A percentile compares a stretch with the other conserved stretches of the same genome.
These are phyloP conservation scores for Lithospermum erythrorhizon DNA, from an alignment of 257 asterid species.

Conservation along the genomic window DNA sequence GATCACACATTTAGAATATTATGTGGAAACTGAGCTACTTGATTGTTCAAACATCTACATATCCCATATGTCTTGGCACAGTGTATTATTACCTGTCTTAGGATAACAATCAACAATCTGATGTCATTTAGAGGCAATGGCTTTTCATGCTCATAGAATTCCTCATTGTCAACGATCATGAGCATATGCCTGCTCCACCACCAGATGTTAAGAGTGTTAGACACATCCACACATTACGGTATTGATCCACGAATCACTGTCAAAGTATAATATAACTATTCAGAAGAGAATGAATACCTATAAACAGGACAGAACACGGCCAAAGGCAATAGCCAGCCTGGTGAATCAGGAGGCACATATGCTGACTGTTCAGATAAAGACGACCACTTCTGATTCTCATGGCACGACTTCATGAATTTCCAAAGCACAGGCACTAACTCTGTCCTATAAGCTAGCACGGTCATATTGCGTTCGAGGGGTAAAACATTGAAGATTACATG, in stretches of 20 bases:
- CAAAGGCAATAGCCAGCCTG: slow-evolving; percentile 84
- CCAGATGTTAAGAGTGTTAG: slow-evolving; percentile 5
- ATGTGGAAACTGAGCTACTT: background rate
- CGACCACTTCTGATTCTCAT: slow-evolving; percentile 69
- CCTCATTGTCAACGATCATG: slow-evolving; percentile 86
- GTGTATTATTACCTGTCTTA: slow-evolving; percentile 62
- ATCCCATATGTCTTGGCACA: background rate
- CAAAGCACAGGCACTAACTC: slow-evolving; percentile 78
- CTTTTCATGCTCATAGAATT: slow-evolving; percentile 91
- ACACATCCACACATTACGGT: slow-evolving; percentile 11
- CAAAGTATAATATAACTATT: slow-evolving; percentile 5
- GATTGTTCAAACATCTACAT: background rate
- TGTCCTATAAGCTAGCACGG: slow-evolving; percentile 86
- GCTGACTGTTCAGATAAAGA: slow-evolving; percentile 55
- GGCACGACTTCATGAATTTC: slow-evolving; percentile 81
- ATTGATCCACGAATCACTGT: slow-evolving; percentile 12
- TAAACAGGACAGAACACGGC: slow-evolving; percentile 94
- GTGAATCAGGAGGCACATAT: slow-evolving; percentile 55
- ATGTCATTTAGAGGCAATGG: slow-evolving; percentile 77
- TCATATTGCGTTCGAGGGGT: slow-evolving; percentile 81
- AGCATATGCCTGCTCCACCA: slow-evolving; percentile 80
- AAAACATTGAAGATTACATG: slow-evolving; percentile 66
- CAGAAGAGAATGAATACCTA: slow-evolving; percentile 46
- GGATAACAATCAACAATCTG: slow-evolving; percentile 61
- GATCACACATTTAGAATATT: slow-evolving; percentile 4